Conservation (phyloP, 129 eudicot species). For the Oenanthe sinensis region DNA sequence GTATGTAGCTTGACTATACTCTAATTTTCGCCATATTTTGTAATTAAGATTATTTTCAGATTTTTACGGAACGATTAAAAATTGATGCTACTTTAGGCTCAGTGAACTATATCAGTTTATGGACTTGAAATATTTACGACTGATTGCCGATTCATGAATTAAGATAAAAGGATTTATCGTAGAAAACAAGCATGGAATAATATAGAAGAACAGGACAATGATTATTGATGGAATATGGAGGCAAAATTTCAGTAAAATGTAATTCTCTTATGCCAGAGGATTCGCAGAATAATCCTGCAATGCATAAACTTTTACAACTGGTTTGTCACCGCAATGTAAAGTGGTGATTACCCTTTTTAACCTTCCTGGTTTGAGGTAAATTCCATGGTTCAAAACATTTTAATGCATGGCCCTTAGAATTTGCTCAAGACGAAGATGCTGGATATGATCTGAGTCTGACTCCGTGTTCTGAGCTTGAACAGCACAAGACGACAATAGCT, state of each 20-base stretch:
- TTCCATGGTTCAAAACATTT: neutral
- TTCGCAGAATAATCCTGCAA: neutral
- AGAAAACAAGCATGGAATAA: neutral
- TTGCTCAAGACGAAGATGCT: neutral
- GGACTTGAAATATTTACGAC: too few relatives aligned
- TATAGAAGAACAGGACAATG: neutral
- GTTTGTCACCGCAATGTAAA: neutral
- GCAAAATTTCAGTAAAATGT: neutral
- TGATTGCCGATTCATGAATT: too few relatives aligned
- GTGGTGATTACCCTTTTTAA: neutral
- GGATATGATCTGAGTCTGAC: neutral
- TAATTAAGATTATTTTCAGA: neutral
- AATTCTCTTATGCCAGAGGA: neutral
- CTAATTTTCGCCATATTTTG: neutral
- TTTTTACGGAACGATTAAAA: neutral
- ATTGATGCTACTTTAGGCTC: too few relatives aligned
- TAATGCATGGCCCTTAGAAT: neutral
- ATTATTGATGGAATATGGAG: neutral
- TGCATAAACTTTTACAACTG: neutral
- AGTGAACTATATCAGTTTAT: too few relatives aligned
- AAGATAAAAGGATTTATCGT: neutral
- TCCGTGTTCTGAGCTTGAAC: constrained; percentile 10
- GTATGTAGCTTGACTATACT: too few relatives aligned
- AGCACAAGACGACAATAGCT: neutral
- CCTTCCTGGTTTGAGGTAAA: neutral